A percentile compares a stretch with the other conserved stretches of the same genome.
Conservation (phyloP, 345 rosid genomes). For the Trapa incisa region DNA sequence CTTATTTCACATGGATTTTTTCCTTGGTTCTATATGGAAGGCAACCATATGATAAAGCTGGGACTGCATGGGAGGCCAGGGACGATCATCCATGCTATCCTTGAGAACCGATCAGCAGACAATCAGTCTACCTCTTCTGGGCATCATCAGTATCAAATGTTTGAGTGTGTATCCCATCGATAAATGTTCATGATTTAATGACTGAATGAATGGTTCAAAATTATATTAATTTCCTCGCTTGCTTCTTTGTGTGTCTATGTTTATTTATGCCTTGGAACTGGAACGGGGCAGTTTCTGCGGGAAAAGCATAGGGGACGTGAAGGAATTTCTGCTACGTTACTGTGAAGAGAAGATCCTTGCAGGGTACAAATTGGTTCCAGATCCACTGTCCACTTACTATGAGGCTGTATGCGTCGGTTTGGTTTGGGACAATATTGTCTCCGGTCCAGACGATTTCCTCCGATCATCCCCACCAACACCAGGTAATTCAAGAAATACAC, state of each 20-base stretch:
- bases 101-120: slow-evolving; percentile 13
- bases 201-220: too few species aligned
- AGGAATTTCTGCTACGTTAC: slow-evolving; percentile 32
- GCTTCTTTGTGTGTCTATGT: not conserved
- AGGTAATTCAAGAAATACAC: slow-evolving; percentile 12
- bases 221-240: not conserved
- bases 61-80: slow-evolving; percentile 55
- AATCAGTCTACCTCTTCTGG: not conserved
- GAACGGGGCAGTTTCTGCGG: slow-evolving; percentile 22
- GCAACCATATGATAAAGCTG: slow-evolving; percentile 24
- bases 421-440: slow-evolving; percentile 10
- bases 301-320: slow-evolving; percentile 25
- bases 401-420: slow-evolving; percentile 29
- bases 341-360: slow-evolving; percentile 21
- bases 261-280: not conserved
- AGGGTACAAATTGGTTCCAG: slow-evolving; percentile 28
- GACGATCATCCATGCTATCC: slow-evolving; percentile 36
- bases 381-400: slow-evolving; percentile 37
- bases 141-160: slow-evolving; percentile 17
- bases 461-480: slow-evolving; percentile 7
- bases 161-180: slow-evolving; percentile 25
- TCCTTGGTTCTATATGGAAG: slow-evolving; percentile 10
- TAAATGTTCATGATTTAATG: too few species aligned
- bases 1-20: too few species aligned
- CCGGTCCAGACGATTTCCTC: not conserved